A percentile compares a stretch with the other conserved stretches of the same genome.
These are phyloP conservation scores for Rhizopogon salebrosus DNA, from an alignment of 768 basidiomycete genomes.

Conservation along the genomic window DNA sequence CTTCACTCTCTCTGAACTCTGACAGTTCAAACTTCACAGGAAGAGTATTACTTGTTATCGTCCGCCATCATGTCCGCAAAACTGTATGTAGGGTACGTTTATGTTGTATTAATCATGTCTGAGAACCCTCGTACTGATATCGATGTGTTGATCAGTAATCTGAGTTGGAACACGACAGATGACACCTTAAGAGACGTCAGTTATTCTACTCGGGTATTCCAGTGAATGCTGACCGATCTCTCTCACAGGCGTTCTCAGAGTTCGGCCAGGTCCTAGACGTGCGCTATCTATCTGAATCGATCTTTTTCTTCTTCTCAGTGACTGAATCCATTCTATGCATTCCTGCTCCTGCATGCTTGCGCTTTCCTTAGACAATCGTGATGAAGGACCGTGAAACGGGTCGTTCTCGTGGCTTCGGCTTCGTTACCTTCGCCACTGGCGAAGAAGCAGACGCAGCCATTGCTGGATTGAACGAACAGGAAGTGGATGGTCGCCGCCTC, in stretches of 20 bases:
- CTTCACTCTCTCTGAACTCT: slow-evolving; percentile 1
- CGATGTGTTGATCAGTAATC: slow-evolving; percentile 16
- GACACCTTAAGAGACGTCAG: slow-evolving; percentile 20
- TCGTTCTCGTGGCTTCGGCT: slow-evolving; percentile 54
- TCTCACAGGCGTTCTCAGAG: slow-evolving; percentile 35
- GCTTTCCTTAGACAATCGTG: slow-evolving; percentile 24
- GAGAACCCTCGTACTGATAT: not conserved
- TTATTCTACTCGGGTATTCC: slow-evolving; percentile 1
- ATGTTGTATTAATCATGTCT: not conserved
- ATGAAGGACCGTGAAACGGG: slow-evolving; percentile 52
- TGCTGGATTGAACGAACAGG: slow-evolving; percentile 40
- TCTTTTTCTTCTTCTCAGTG: slow-evolving; percentile 15
- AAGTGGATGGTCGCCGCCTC: slow-evolving; percentile 50
- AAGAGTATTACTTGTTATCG: slow-evolving; percentile 11
- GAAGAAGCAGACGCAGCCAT: slow-evolving; percentile 43
- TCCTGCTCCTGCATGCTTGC: slow-evolving; percentile 9
- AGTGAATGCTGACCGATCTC: not conserved
- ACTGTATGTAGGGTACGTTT: slow-evolving; percentile 25
- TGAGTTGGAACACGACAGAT: slow-evolving; percentile 30
- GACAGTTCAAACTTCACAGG: slow-evolving; percentile 6
- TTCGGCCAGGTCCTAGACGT: slow-evolving; percentile 48
- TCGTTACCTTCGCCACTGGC: slow-evolving; percentile 34
- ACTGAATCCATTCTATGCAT: slow-evolving; percentile 23
- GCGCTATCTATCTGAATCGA: slow-evolving; percentile 30
- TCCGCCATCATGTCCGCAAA: slow-evolving; percentile 24